Evolutionary conservation across 306 rosid species (phyloP).

Genomic region (Dalbergia cochinchinensis): DNA sequence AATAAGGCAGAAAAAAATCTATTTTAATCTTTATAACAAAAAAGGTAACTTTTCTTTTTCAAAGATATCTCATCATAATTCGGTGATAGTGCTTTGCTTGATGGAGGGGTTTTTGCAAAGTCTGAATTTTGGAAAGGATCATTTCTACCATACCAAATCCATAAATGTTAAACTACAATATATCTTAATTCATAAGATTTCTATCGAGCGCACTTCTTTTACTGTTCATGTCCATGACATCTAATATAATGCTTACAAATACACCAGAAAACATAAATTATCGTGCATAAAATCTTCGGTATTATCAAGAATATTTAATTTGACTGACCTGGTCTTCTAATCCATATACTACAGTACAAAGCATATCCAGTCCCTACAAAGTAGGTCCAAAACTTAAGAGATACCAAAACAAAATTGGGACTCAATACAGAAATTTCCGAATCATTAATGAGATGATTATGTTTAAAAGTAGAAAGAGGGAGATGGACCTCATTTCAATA

Average conservation of each 20-base stretch:
- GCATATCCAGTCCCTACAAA: slow-evolving; percentile 43
- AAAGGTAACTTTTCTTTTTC: neutral
- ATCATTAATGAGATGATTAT: slow-evolving; percentile 29
- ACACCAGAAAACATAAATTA: neutral
- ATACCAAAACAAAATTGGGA: slow-evolving; percentile 5
- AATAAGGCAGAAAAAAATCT: neutral
- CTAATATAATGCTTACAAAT: neutral
- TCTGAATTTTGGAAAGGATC: neutral
- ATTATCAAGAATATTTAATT: slow-evolving; percentile 21
- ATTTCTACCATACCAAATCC: neutral
- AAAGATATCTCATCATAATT: neutral
- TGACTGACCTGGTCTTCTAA: slow-evolving; percentile 48
- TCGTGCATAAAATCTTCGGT: neutral
- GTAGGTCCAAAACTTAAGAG: slow-evolving; percentile 2
- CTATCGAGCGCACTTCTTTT: slow-evolving; percentile 21
- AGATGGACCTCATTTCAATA: slow-evolving; percentile 67
- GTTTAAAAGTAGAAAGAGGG: slow-evolving; percentile 15
- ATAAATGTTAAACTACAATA: slow-evolving; percentile 1
- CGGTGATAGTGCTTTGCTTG: neutral
- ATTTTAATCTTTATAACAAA: neutral
- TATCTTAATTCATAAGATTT: slow-evolving; percentile 11
- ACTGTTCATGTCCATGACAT: slow-evolving; percentile 32
- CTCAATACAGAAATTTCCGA: neutral
- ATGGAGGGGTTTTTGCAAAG: neutral
- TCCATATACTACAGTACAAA: slow-evolving; percentile 42